These are phyloP conservation scores for Chenopodium quinoa DNA, from an alignment of 148 eudicot genomes.

Conservation along the genomic window DNA sequence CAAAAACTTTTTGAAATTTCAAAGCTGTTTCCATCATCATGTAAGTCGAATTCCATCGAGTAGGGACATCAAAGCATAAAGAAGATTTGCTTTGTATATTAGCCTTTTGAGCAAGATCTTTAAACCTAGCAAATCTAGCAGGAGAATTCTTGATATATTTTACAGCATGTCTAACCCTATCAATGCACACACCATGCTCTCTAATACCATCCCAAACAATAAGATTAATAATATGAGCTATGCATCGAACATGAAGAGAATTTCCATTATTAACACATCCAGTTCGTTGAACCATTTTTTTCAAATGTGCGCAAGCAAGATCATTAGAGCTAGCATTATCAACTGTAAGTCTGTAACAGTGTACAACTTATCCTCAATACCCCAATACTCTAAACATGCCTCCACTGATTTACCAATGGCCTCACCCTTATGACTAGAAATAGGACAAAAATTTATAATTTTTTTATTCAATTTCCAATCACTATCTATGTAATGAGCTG, in stretches of 20 bases:
- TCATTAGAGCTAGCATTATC: constrained; percentile 18
- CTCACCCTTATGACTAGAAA: neutral
- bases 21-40: neutral
- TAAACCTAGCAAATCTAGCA: too few species aligned
- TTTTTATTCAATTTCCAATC: neutral
- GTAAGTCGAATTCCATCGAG: too few species aligned
- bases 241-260: neutral
- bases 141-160: too few species aligned
- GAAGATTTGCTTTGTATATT: too few species aligned
- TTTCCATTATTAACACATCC: constrained; percentile 5
- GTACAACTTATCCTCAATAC: constrained; percentile 12
- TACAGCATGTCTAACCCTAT: too few species aligned
- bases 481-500: neutral
- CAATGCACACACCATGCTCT: neutral
- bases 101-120: too few species aligned
- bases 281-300: neutral
- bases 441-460: too few species aligned
- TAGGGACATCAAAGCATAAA: too few species aligned
- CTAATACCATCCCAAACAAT: constrained; percentile 4
- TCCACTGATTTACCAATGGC: constrained; percentile 5
- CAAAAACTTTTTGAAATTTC: neutral
- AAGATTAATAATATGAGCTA: constrained; percentile 4
- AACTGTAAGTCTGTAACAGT: neutral
- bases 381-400: constrained; percentile 12
- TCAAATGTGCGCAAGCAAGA: neutral